Evolutionary conservation across 106 monocot species (phyloP).

Genomic region (Acanthochlamys bracteata): DNA sequence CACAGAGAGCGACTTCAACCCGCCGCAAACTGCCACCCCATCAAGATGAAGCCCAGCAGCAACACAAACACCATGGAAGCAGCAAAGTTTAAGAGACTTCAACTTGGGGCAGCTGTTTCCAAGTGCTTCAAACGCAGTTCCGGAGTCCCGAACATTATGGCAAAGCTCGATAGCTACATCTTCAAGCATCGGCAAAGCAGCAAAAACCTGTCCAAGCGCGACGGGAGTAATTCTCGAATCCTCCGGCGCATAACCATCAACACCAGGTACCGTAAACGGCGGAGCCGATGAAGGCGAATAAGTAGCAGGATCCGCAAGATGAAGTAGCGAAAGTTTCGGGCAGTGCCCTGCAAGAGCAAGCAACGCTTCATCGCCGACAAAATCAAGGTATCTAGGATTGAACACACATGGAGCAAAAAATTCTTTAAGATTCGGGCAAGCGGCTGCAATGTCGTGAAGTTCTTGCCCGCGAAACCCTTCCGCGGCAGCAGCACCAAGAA

Average conservation of each 20-base stretch:
- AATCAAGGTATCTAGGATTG: conserved; percentile 59
- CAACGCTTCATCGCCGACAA: conserved; percentile 52
- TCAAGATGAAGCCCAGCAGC: conserved; percentile 73
- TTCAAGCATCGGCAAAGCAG: conserved; percentile 40
- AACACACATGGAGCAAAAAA: conserved; percentile 62
- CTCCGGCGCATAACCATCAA: conserved; percentile 3
- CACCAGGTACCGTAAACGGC: conserved; percentile 2
- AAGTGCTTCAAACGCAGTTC: conserved; percentile 53
- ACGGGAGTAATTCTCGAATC: conserved; percentile 37
- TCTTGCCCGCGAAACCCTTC: conserved; percentile 68
- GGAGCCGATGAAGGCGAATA: conserved; percentile 8
- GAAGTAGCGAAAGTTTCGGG: conserved; percentile 42
- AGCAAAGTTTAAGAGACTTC: conserved; percentile 41
- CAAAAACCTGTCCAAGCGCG: conserved; percentile 40
- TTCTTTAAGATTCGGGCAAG: conserved; percentile 44
- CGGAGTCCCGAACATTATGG: conserved; percentile 38
- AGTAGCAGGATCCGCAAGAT: conserved; percentile 45
- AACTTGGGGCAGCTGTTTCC: conserved; percentile 34
- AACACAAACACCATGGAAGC: conserved; percentile 59
- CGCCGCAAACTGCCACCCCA: conserved; percentile 72
- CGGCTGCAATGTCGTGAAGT: conserved; percentile 27
- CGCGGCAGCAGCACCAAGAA: conserved; percentile 31
- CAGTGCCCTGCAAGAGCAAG: conserved; percentile 42
- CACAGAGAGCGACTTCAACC: conserved; percentile 45
- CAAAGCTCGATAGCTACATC: conserved; percentile 55